Evolutionary conservation across 192 early-diverging fungal species (phyloP).

Genomic region (Thamnidium elegans): DNA sequence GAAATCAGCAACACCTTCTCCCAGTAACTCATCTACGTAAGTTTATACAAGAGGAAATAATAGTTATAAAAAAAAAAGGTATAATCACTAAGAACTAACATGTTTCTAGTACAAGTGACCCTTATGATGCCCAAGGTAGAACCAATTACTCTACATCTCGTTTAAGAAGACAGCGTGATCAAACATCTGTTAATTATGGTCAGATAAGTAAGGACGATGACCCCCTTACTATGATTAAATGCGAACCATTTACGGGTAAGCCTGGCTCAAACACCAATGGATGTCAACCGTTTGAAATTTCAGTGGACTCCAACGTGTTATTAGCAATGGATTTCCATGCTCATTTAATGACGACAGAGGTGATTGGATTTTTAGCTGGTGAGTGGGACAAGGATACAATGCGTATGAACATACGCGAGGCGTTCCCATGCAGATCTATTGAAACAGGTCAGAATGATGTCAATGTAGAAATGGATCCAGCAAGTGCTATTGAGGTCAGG

Average conservation of each 20-base stretch:
- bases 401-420: constrained; percentile 59
- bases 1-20: constrained; percentile 5
- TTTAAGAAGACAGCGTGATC: constrained; percentile 47
- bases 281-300: constrained; percentile 78
- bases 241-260: constrained; percentile 68
- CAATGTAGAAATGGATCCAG: constrained; percentile 91
- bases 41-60: neutral
- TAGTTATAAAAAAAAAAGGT: neutral
- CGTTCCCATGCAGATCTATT: constrained; percentile 75
- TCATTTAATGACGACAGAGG: constrained; percentile 83
- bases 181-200: constrained; percentile 39
- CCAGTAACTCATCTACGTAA: neutral
- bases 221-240: constrained; percentile 81
- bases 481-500: constrained; percentile 69
- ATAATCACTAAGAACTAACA: constrained; percentile 16
- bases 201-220: constrained; percentile 52
- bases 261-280: constrained; percentile 64
- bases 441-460: constrained; percentile 66
- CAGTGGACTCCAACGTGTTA: constrained; percentile 71
- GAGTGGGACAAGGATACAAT: constrained; percentile 58
- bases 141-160: constrained; percentile 54
- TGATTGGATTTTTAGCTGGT: constrained; percentile 88
- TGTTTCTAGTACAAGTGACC: constrained; percentile 14
- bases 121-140: constrained; percentile 44
- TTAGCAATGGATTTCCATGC: constrained; percentile 91